These are phyloP conservation scores for Boechera retrofracta DNA, from an alignment of 345 rosid species.

Conservation along the genomic window DNA sequence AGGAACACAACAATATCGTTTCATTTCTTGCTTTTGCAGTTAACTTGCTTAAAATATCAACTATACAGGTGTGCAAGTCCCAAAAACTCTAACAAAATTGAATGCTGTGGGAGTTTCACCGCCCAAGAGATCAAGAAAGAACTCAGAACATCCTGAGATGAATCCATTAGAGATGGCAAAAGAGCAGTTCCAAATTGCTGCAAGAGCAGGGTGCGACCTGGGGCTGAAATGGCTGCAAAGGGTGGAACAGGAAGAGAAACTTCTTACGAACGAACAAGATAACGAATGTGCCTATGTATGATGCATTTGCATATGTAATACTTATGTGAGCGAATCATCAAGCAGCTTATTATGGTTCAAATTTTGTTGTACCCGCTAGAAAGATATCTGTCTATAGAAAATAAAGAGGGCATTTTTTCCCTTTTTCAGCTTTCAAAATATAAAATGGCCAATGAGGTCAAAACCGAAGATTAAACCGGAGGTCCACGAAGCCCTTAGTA, in stretches of 20 bases:
- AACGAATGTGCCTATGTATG: slow-evolving; percentile 32
- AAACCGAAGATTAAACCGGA: too few species aligned
- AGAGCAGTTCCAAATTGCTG: slow-evolving; percentile 77
- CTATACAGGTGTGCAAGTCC: slow-evolving; percentile 72
- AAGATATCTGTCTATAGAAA: slow-evolving; percentile 12
- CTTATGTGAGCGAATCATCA: not conserved
- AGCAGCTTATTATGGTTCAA: not conserved
- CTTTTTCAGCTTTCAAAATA: not conserved
- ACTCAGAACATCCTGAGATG: slow-evolving; percentile 30
- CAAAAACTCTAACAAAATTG: slow-evolving; percentile 59
- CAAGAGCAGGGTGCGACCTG: slow-evolving; percentile 73
- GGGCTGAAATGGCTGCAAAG: slow-evolving; percentile 82
- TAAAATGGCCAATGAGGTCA: not conserved
- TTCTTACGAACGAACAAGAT: slow-evolving; percentile 45
- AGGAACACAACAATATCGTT: not conserved
- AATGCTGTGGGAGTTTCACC: slow-evolving; percentile 46
- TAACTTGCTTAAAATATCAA: not conserved
- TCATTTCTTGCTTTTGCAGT: slow-evolving; percentile 8
- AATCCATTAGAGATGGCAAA: slow-evolving; percentile 71
- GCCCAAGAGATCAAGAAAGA: slow-evolving; percentile 51
- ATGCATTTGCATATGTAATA: slow-evolving; percentile 2
- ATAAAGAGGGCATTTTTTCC: not conserved
- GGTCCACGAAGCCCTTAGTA: too few species aligned
- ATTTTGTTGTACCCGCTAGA: not conserved
- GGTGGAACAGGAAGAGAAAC: slow-evolving; percentile 82